These are phyloP conservation scores for Cadophora luteo-olivacea DNA, from an alignment of 2,329 filamentous ascomycete species.

Conservation along the genomic window DNA sequence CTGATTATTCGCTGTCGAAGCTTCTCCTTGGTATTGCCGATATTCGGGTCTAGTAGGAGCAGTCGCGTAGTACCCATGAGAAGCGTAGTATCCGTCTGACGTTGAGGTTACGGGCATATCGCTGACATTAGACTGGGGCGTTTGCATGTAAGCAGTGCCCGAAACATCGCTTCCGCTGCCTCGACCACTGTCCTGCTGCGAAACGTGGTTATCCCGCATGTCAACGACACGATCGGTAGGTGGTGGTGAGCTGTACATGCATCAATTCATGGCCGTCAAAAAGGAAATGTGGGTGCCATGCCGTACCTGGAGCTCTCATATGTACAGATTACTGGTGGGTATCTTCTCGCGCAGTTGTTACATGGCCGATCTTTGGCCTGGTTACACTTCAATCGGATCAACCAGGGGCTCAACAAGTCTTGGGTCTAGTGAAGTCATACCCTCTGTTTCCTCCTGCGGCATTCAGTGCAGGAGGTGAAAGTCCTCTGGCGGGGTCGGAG, in stretches of 20 bases:
- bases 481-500: conserved; percentile 35
- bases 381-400: conserved; percentile 36
- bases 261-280: conserved; percentile 22
- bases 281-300: neutral
- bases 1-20: conserved; percentile 11
- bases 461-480: conserved; percentile 39
- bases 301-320: conserved; percentile 36
- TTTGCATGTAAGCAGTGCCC: conserved; percentile 25
- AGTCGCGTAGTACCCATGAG: conserved; percentile 23
- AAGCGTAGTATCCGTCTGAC: conserved; percentile 22
- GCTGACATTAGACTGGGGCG: conserved; percentile 23
- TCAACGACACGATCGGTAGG: conserved; percentile 26
- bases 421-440: conserved; percentile 19
- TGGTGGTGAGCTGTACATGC: conserved; percentile 29
- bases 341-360: conserved; percentile 38
- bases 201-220: conserved; percentile 16
- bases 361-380: conserved; percentile 39
- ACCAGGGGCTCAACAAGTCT: conserved; percentile 27
- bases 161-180: neutral
- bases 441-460: conserved; percentile 38
- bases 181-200: conserved; percentile 12
- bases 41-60: conserved; percentile 26
- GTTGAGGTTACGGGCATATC: conserved; percentile 21
- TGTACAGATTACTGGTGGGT: conserved; percentile 37
- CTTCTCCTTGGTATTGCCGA: conserved; percentile 23